phyloP scores from a whole-genome alignment of 129 eudicot species.

The Arctium minus region DNA sequence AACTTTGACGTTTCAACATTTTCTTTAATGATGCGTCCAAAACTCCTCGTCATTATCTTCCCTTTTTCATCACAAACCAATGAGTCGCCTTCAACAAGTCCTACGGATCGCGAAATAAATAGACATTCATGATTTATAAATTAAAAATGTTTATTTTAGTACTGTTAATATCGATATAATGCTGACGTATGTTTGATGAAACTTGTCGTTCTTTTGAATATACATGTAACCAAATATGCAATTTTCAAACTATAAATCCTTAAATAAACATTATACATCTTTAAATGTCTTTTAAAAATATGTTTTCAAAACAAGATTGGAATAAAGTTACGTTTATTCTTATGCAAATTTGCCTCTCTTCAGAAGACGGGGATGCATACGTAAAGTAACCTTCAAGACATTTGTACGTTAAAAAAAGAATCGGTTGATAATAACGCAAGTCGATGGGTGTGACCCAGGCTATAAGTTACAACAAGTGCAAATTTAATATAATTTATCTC shows the following conservation, averaged over 20 bases:
- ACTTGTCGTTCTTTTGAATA: no score
- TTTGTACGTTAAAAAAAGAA: no score
- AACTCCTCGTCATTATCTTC: neutral
- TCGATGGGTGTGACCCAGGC: neutral
- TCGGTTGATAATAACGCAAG: neutral
- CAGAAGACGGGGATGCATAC: neutral
- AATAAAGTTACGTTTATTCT: no score
- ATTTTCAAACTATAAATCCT: neutral
- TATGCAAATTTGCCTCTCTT: neutral
- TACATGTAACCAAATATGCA: neutral
- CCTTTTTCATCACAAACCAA: neutral
- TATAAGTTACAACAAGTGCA: neutral
- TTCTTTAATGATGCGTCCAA: neutral
- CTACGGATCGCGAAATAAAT: neutral
- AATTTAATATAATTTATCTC: no score
- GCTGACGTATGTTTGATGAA: no score
- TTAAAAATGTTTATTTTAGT: no score
- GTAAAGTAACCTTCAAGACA: no score
- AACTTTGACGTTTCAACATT: neutral
- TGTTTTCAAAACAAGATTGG: neutral
- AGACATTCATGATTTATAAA: neutral
- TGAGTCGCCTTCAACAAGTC: neutral
- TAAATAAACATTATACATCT: no score
- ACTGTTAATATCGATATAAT: neutral
- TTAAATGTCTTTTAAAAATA: no score